Conservation (phyloP, 352 stramenopile species). For the Globisporangium ultimum region DNA sequence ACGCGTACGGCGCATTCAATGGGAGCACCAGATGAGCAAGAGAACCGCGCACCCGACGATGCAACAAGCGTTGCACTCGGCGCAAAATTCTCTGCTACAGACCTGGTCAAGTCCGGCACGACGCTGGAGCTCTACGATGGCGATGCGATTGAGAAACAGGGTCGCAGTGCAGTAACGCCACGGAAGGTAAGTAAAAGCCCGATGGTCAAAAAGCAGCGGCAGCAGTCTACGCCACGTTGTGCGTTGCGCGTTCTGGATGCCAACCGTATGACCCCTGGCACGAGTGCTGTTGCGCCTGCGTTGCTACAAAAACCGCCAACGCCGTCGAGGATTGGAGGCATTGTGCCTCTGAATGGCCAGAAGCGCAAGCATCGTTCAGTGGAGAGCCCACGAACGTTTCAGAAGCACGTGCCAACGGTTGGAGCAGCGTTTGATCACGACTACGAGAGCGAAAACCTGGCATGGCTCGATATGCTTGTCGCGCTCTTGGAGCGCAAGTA, state of each 20-base stretch:
- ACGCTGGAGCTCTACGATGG: background rate
- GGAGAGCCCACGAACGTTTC: background rate
- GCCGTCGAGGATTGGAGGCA: background rate
- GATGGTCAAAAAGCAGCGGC: background rate
- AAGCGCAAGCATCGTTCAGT: slow-evolving; percentile 13
- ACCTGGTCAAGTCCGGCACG: slow-evolving; percentile 9
- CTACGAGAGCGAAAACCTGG: slow-evolving; percentile 55
- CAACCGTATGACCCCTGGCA: slow-evolving; percentile 1
- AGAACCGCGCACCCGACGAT: slow-evolving; percentile 28
- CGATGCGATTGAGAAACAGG: background rate
- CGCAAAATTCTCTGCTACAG: slow-evolving; percentile 8
- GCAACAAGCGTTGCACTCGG: slow-evolving; percentile 5
- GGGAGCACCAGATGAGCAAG: slow-evolving; percentile 13
- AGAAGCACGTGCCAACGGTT: background rate
- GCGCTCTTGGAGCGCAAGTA: slow-evolving; percentile 70
- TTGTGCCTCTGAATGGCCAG: slow-evolving; percentile 3
- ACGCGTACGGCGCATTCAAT: background rate
- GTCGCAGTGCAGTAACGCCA: background rate
- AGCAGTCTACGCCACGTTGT: slow-evolving; percentile 3
- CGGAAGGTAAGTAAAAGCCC: background rate
- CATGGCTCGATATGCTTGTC: slow-evolving; percentile 85
- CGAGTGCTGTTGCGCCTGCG: background rate
- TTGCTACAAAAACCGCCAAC: background rate
- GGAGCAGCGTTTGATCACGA: slow-evolving; percentile 3
- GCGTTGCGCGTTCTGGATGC: slow-evolving; percentile 12